phyloP scores from a whole-genome alignment of 2,329 filamentous ascomycete genomes.

The Remersonia thermophila region DNA sequence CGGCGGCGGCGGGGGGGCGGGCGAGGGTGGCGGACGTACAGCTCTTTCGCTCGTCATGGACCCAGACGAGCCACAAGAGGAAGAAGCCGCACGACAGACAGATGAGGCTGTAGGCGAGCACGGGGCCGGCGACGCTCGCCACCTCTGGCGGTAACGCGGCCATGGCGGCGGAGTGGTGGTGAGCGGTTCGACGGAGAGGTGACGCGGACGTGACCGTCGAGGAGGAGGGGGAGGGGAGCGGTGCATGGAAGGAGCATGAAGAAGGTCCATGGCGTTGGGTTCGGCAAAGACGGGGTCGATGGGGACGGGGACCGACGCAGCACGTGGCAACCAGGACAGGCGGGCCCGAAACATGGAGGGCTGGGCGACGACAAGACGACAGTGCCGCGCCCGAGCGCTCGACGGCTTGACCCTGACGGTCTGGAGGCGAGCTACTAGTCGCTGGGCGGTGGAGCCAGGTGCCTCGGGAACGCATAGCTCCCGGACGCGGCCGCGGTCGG shows the following conservation, averaged over 20 bases:
- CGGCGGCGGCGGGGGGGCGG: not conserved
- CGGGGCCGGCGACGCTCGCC: constrained; percentile 21
- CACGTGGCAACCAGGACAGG: too few relatives aligned
- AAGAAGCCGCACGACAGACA: constrained; percentile 23
- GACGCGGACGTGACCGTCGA: too few relatives aligned
- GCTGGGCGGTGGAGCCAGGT: too few relatives aligned
- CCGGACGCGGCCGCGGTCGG: too few relatives aligned
- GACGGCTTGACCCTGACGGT: too few relatives aligned
- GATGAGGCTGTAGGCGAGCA: constrained; percentile 26
- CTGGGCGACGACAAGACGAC: too few relatives aligned
- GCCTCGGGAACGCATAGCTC: too few relatives aligned
- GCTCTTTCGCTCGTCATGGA: constrained; percentile 28
- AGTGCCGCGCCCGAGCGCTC: too few relatives aligned
- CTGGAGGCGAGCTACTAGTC: too few relatives aligned
- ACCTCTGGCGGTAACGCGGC: constrained; percentile 25
- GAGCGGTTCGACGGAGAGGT: not conserved
- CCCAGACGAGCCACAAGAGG: constrained; percentile 27
- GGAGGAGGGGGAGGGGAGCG: not conserved
- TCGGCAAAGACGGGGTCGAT: too few relatives aligned
- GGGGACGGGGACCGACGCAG: too few relatives aligned
- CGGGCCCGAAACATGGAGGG: too few relatives aligned
- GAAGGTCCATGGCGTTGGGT: not conserved
- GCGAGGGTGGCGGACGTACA: constrained; percentile 26
- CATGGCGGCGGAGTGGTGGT: constrained; percentile 18
- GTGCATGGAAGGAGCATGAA: not conserved